These are phyloP conservation scores for Myochromella boudieri DNA, from an alignment of 768 basidiomycete species.

Conservation along the genomic window DNA sequence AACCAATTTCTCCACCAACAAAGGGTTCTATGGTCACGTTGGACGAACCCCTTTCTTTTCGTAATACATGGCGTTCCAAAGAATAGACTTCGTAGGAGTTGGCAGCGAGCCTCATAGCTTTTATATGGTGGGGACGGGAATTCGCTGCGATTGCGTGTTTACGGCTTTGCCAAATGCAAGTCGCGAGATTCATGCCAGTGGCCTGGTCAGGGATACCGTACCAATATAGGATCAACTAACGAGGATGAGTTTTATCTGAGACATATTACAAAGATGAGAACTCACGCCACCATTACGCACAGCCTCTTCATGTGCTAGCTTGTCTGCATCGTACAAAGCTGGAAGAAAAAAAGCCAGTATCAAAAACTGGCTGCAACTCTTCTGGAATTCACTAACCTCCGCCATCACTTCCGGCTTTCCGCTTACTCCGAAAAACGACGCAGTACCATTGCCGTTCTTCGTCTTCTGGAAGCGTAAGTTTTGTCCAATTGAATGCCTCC, in stretches of 20 bases:
- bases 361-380: neutral
- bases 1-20: slow-evolving; percentile 64
- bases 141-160: slow-evolving; percentile 81
- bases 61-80: slow-evolving; percentile 73
- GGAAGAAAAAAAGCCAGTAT: slow-evolving; percentile 6
- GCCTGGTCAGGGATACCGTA: slow-evolving; percentile 78
- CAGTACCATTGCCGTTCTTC: slow-evolving; percentile 90
- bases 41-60: slow-evolving; percentile 61
- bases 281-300: slow-evolving; percentile 81
- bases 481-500: slow-evolving; percentile 87
- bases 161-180: slow-evolving; percentile 94
- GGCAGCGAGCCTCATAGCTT: slow-evolving; percentile 80
- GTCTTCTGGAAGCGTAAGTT: slow-evolving; percentile 62
- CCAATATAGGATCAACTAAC: slow-evolving; percentile 88
- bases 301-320: slow-evolving; percentile 89
- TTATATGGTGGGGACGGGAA: slow-evolving; percentile 74
- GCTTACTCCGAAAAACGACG: slow-evolving; percentile 83
- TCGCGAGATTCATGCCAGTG: slow-evolving; percentile 87
- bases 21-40: slow-evolving; percentile 62
- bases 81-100: slow-evolving; percentile 76
- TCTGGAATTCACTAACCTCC: slow-evolving; percentile 42
- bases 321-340: slow-evolving; percentile 88
- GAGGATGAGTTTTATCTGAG: slow-evolving; percentile 11
- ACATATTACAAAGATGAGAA: slow-evolving; percentile 10
- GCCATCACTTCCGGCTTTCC: slow-evolving; percentile 70